Base-by-base conservation (phyloP, 1,139 yeast species). In the Yamadazyma triangularis region DNA sequence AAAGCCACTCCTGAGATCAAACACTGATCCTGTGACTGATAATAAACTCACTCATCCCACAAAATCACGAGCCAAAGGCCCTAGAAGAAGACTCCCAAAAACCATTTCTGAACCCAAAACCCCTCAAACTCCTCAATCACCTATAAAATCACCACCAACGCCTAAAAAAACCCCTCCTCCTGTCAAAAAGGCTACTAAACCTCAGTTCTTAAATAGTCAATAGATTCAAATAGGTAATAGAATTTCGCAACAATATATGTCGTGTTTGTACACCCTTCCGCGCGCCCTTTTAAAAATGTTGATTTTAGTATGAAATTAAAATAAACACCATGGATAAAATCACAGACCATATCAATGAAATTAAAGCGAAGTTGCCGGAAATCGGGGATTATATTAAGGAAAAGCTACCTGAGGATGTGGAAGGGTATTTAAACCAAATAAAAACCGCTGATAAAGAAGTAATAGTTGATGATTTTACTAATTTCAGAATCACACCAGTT, bases 61-160 rank as follows among this genome's bases (percentile, higher is more conserved):
- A 27, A 84, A 82, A 50, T 45, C 59, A 1, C 64, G 95, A 39
- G 61, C 88, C 4, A 77, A 70, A 45, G 95, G 95, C 0, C 95
- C 95, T 2, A 79, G 73, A 50, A 64, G 95, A 48, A 68, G 83
- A 40, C 66, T 78, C 23, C 94, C 94, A 0, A 69, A 63, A 35
- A 43, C 25, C 4, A 8, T 24, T n/a, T 13, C 11, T n/a, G 21
- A 28, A 13, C 11, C 3, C 9, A 16, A 30, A 25, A 24, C 23
- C 15, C 12, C 26, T n/a, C 20, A 13, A 26, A n/a, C 19, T 22
- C 25, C 24, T 10, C 13, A 24, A 10, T 8, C 8, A 6, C 8
- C n/a, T 11, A 11, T 5, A 8, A 10, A 6, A 8, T 8, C n/a
- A 8, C 8, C 30, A 9, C 26, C 11, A 13, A 9, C 23, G 27